phyloP scores from a whole-genome alignment of 768 basidiomycete species.

The Russula foetens region DNA sequence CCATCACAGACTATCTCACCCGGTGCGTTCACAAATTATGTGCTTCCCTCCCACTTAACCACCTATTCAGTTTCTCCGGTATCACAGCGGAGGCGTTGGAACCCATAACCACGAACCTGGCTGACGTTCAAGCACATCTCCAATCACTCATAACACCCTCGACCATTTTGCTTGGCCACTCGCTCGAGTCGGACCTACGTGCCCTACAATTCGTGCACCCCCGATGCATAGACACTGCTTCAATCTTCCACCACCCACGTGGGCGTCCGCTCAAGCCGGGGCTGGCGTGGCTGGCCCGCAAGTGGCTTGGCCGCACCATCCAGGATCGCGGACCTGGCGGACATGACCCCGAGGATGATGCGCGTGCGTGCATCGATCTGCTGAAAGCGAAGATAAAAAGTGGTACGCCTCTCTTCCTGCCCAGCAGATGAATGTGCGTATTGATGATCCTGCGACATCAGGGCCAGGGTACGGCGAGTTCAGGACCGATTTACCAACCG shows the following conservation, averaged over 20 bases:
- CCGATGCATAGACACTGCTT: slow-evolving; percentile 82
- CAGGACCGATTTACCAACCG: slow-evolving; percentile 72
- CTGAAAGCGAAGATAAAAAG: slow-evolving; percentile 72
- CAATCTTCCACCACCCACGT: slow-evolving; percentile 87
- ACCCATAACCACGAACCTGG: slow-evolving; percentile 66
- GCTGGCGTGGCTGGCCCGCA: slow-evolving; percentile 90
- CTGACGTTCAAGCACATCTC: slow-evolving; percentile 68
- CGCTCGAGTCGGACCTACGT: slow-evolving; percentile 87
- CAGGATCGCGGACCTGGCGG: slow-evolving; percentile 79
- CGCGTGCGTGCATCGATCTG: slow-evolving; percentile 78
- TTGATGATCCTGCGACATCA: slow-evolving; percentile 18
- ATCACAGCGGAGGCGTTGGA: slow-evolving; percentile 72
- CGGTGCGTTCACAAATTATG: slow-evolving; percentile 37
- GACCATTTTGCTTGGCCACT: slow-evolving; percentile 88
- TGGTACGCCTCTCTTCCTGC: slow-evolving; percentile 32
- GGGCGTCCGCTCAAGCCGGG: slow-evolving; percentile 92
- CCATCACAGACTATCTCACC: slow-evolving; percentile 86
- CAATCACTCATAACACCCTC: slow-evolving; percentile 53
- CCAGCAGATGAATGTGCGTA: not conserved
- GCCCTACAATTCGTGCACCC: slow-evolving; percentile 85
- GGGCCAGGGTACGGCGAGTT: slow-evolving; percentile 70
- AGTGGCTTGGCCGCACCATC: slow-evolving; percentile 87
- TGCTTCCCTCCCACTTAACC: not conserved
- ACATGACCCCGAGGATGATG: slow-evolving; percentile 94
- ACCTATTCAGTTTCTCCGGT: slow-evolving; percentile 72